These are phyloP conservation scores for Aspergillus sclerotialis DNA, from an alignment of 2,329 filamentous ascomycete genomes.

Conservation along the genomic window DNA sequence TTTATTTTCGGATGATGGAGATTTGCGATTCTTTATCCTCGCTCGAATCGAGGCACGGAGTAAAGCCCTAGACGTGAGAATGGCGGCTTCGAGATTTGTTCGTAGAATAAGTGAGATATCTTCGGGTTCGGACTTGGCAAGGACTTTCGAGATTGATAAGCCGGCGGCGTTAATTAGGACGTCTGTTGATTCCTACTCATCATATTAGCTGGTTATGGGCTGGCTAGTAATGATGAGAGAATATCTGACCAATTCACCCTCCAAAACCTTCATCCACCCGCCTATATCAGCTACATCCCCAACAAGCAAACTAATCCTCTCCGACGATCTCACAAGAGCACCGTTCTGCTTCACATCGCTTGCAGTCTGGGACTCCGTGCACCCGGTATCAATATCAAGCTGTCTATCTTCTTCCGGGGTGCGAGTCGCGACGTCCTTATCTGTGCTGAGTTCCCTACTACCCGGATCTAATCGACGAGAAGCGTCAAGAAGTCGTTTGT, in stretches of 20 bases:
- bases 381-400: background rate
- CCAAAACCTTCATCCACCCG: conserved; percentile 28
- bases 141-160: conserved; percentile 57
- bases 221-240: background rate
- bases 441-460: conserved; percentile 1
- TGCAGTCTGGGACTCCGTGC: background rate
- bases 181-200: conserved; percentile 32
- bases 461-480: conserved; percentile 16
- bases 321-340: conserved; percentile 8
- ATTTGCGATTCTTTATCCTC: conserved; percentile 16
- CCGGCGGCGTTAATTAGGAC: conserved; percentile 78
- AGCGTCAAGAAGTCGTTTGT: conserved; percentile 38
- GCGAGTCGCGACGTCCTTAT: conserved; percentile 13
- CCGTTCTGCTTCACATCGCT: conserved; percentile 3
- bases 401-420: conserved; percentile 12
- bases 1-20: conserved; percentile 41
- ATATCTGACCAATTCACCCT: conserved; percentile 31
- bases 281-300: conserved; percentile 32
- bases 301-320: conserved; percentile 22
- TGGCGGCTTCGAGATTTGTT: conserved; percentile 57
- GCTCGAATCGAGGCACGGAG: conserved; percentile 28
- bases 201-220: background rate
- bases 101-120: conserved; percentile 54
- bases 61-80: conserved; percentile 33
- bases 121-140: conserved; percentile 48